A percentile compares a stretch with the other conserved stretches of the same genome.
Conservation (phyloP, 139 green algal genomes). For the Haematococcus sp. region DNA sequence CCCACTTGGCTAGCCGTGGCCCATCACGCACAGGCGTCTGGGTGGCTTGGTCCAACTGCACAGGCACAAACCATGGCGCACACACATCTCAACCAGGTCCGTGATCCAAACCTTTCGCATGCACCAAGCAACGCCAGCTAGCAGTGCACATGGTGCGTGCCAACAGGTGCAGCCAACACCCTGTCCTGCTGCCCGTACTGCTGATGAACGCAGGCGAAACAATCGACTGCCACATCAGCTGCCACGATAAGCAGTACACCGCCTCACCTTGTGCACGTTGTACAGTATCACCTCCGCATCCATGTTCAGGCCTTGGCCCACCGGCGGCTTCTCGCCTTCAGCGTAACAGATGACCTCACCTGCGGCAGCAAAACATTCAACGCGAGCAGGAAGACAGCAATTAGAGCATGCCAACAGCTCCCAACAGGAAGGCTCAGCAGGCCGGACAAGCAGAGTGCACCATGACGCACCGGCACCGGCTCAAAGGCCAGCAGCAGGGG, state of each 20-base stretch:
- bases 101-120: background rate
- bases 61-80: constrained; percentile 36
- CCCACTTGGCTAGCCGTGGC: constrained; percentile 31
- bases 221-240: too few relatives aligned
- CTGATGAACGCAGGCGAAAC: too few relatives aligned
- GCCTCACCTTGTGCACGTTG: constrained; percentile 47
- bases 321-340: constrained; percentile 69
- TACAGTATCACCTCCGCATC: constrained; percentile 76
- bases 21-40: constrained; percentile 43
- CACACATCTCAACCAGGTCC: background rate
- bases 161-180: background rate
- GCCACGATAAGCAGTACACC: too few relatives aligned
- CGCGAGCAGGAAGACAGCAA: background rate
- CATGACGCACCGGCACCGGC: too few relatives aligned
- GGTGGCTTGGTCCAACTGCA: constrained; percentile 58
- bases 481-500: too few relatives aligned
- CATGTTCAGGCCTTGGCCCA: constrained; percentile 81
- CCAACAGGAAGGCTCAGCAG: too few relatives aligned
- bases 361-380: background rate
- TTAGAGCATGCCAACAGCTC: too few relatives aligned
- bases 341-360: constrained; percentile 66
- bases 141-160: background rate
- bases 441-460: too few relatives aligned
- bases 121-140: background rate
- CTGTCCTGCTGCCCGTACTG: too few relatives aligned